A percentile compares a stretch with the other conserved stretches of the same genome.
Conservation (phyloP, 106 monocot genomes). For the Platanthera zijinensis region DNA sequence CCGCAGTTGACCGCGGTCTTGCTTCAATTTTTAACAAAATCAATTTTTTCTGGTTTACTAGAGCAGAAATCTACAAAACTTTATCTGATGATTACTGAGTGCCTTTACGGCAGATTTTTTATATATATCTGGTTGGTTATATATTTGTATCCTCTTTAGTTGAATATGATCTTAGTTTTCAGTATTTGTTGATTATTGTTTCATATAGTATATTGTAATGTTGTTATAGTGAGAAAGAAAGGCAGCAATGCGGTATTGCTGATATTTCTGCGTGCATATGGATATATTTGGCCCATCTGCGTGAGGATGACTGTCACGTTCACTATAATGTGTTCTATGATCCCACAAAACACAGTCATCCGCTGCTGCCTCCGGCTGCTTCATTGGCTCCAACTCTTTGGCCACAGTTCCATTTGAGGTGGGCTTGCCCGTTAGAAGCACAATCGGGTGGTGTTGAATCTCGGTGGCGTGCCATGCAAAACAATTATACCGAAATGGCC, state of each 20-base stretch:
- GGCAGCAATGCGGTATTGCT: slow-evolving; percentile 50
- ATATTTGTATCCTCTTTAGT: not conserved
- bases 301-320: slow-evolving; percentile 54
- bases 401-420: slow-evolving; percentile 94
- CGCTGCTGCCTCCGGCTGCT: slow-evolving; percentile 83
- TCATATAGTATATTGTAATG: not conserved
- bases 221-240: slow-evolving; percentile 77
- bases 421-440: slow-evolving; percentile 90
- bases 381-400: slow-evolving; percentile 91
- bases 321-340: slow-evolving; percentile 84
- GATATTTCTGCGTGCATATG: slow-evolving; percentile 79
- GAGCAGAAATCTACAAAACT: no score
- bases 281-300: slow-evolving; percentile 61
- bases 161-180: not conserved
- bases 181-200: not conserved
- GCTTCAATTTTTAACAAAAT: no score
- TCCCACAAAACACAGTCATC: slow-evolving; percentile 32
- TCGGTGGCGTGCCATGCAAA: slow-evolving; percentile 43
- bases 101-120: not conserved
- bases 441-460: slow-evolving; percentile 63
- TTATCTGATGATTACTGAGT: no score
- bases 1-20: no score
- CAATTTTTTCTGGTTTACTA: no score
- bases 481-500: slow-evolving; percentile 35
- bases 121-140: not conserved